Percentiles rank a stretch among this genome's conserved stretches.
Conservation (phyloP, 2,329 filamentous ascomycete species). For the Pseudogymnoascus sp. region DNA sequence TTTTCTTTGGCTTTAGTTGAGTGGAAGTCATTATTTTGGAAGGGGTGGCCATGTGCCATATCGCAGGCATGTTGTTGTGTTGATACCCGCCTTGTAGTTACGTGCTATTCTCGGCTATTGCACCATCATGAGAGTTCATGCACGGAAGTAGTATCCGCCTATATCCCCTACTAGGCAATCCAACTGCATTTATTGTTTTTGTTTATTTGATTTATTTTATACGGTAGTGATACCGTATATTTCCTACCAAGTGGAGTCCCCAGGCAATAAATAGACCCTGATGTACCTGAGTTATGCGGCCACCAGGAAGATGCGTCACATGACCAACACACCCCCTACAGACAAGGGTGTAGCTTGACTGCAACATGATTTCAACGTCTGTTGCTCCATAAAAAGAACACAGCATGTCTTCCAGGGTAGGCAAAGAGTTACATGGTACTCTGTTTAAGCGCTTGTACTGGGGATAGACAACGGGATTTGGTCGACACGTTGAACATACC, state of each 20-base stretch:
- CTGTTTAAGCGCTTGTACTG: not conserved
- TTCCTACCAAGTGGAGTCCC: not conserved
- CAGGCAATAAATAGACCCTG: not conserved
- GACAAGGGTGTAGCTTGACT: not conserved
- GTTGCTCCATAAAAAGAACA: constrained; percentile 9
- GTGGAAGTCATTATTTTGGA: not conserved
- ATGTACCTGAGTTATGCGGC: not conserved
- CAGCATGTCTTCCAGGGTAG: not conserved
- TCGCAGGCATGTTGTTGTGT: not conserved
- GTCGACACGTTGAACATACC: not conserved
- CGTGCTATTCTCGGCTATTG: constrained; percentile 6
- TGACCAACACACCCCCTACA: not conserved
- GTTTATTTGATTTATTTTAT: not conserved
- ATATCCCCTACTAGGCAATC: not conserved
- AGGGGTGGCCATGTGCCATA: not conserved
- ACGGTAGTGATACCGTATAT: not conserved
- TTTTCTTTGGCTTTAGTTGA: constrained; percentile 1
- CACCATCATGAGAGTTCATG: constrained; percentile 9
- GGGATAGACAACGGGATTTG: not conserved
- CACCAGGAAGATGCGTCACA: not conserved
- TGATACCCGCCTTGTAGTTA: not conserved
- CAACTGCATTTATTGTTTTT: not conserved
- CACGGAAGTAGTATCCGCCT: not conserved
- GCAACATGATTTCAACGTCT: not conserved
- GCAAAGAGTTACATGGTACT: not conserved